Evolutionary conservation across 1,284 basidiomycete genomes (phyloP), one percentile per base, ranked within the genome.

Genomic region (Ganoderma meredithae): DNA sequence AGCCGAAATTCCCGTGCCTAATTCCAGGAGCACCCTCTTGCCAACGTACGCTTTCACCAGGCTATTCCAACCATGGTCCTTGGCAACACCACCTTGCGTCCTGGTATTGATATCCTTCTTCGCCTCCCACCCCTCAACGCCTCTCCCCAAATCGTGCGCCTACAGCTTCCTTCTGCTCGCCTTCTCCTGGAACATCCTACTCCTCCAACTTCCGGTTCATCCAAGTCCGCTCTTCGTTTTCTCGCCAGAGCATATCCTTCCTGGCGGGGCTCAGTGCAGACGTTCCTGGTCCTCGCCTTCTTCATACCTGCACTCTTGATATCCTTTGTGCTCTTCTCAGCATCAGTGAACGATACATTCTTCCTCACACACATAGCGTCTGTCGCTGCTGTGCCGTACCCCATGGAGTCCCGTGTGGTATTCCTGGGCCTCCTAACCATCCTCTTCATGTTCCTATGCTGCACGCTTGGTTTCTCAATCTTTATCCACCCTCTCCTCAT

Each of bases 271-370:
- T 67, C 85, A 31, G 74, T 74, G 1, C 76, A 75, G 22, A 76
- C 83, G n/a, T 73, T 85, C 22, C 84, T 86, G 1, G 75, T 82
- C 8, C 62, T 83, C 15, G 58, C 81, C 8, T 86, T 85, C 74
- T 87, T 86, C 76, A 69, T 85, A 12, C 87, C 87, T 0, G 79
- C 80, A 5, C 73, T 85, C 31, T 58, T 87, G 19, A 62, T 85
- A 13, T 77, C 82, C 8, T 73, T 79, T n/a, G 82, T 82, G 71
- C 76, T 88, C 43, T 74, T 85, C 47, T 86, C 83, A 4, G 73
- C 77, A 22, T 83, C 84, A 0, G 73, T 86, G 13, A 74, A 72
- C 19, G 83, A 83, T 68, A 78, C 77, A 10, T 76, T 80, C 61
- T 71, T 79, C 25, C 15, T 55, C 73, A 52, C 47, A 1, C 36